Base-by-base conservation (phyloP, 2,329 filamentous ascomycete species). In the Pseudocercospora crystallina region DNA sequence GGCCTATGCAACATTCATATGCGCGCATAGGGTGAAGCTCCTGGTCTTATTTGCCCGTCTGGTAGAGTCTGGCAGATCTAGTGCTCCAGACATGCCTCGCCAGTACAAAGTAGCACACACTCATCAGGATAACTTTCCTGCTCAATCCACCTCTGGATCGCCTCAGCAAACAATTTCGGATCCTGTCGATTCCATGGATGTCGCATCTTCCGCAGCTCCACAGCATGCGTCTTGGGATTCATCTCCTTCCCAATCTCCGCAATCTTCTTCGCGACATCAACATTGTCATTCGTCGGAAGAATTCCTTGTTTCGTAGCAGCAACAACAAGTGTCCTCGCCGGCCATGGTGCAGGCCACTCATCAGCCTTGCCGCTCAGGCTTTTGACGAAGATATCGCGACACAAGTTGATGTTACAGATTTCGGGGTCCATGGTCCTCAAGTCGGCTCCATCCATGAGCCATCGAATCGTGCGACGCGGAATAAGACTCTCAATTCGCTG, bases 171-270 rank as follows among this genome's bases (percentile, higher is more conserved):
- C 30, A 64, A 34, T 13, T 44, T 38, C 26, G 63, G 57, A 26
- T 52, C 56, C 43, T 66, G 63, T 26, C 53, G 34, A 46, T 49
- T 55, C 63, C 63, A 66, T 11, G 62, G 59, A 53, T 64, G 64
- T 14, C 62, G 45, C 59, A 64, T 62, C 8, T 41, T 37, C 4
- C 43, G 30, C 47, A 63, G 57, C 10, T 43, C 52, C 17, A 53
- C 53, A 26, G 62, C 62, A n/a, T 36, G 40, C 9, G 57, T 63
- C 17, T 46, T 53, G 15, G 36, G 11, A 44, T 62, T 60, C 12
- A 15, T 35, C 35, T 57, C 33, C 20, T 47, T 20, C 5, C 53
- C 62, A 45, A 58, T 57, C 10, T 58, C 58, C 32, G 54, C 50
- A 17, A 63, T 39, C 20, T 44, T 48, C 17, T 37, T 51, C 12